Evolutionary conservation across 2,329 filamentous ascomycete genomes (phyloP), one percentile per base, ranked within the genome.

Genomic region (Penicillium olsonii): DNA sequence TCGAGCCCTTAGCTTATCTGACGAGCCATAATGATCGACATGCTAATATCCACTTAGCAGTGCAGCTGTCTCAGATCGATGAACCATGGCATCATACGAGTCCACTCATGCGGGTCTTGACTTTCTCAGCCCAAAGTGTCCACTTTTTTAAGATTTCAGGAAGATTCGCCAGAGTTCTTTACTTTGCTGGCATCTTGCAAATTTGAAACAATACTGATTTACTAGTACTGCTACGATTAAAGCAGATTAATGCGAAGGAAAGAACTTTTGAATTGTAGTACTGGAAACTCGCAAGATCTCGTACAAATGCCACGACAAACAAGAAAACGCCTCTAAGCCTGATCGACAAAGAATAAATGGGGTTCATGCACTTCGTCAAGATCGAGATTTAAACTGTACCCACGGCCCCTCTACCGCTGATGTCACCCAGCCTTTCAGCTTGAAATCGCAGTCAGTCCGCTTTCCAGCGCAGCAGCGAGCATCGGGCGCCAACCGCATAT

Each of bases 401-500:
- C 35, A 38, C 15, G 35, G 35, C 18, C 35, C 35, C 18, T 38
- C 35, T 19, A 38, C 35, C 19, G 35, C 35, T 38, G 35, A 38
- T 20, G 35, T 38, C 18, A 38, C 35, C 35, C 35, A 38, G 7
- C 35, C 35, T 18, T 38, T 38, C 18, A 38, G 8, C 9, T 14
- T 38, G 35, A 38, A 38, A 22, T 38, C 35, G 18, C 35, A 38
- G 11, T 38, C 35, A 22, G 22, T 20, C 8, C 35, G 18, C 11
- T 38, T 38, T 14, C 35, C 35, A 38, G 18, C 34, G 37, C 42
- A 45, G 42, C 42, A 45, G 15, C 24, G 33, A 26, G 35, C 20
- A 33, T 33, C 42, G 17, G 42, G 34, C 26, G 35, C 19, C n/a
- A 40, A 27, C 12, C 49, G 49, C 40, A 52, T 47, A 37, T 52